A percentile compares a stretch with the other conserved stretches of the same genome.
Conservation (phyloP, 2,329 filamentous ascomycete species). For the Pestalotiopsis sp. region DNA sequence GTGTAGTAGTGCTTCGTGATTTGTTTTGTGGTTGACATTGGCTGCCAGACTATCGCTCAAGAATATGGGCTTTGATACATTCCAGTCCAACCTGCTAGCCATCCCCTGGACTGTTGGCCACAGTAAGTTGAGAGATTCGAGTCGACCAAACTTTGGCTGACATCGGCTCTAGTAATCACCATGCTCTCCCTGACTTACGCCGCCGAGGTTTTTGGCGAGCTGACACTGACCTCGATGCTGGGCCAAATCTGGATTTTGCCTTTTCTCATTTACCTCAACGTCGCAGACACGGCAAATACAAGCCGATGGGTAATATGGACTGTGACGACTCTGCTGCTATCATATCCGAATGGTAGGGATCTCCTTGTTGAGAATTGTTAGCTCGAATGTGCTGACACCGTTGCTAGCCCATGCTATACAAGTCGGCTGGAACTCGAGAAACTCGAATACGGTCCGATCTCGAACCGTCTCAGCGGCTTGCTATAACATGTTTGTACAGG, state of each 20-base stretch:
- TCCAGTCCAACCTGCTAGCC: conserved; percentile 51
- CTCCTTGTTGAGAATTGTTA: background rate
- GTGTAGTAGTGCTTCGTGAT: background rate
- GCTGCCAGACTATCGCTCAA: conserved; percentile 35
- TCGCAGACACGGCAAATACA: conserved; percentile 37
- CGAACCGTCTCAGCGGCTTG: conserved; percentile 62
- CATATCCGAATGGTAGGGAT: conserved; percentile 40
- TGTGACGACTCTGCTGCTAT: conserved; percentile 43
- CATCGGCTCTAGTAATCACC: conserved; percentile 28
- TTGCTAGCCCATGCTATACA: conserved; percentile 22
- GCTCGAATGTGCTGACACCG: background rate
- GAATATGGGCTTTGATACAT: conserved; percentile 20
- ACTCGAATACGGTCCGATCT: conserved; percentile 64
- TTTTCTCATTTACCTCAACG: conserved; percentile 54
- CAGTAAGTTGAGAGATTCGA: conserved; percentile 32
- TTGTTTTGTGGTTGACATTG: background rate
- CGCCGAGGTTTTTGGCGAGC: conserved; percentile 47
- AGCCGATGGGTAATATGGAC: conserved; percentile 45
- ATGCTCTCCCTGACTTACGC: conserved; percentile 39
- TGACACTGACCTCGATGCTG: conserved; percentile 48
- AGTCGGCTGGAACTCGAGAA: conserved; percentile 44
- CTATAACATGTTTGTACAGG: conserved; percentile 62
- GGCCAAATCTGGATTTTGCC: conserved; percentile 63
- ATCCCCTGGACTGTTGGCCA: conserved; percentile 41
- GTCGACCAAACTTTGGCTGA: background rate